Evolutionary conservation across 305 asterid genomes (phyloP).

Genomic region (Fraxinus sp.): DNA sequence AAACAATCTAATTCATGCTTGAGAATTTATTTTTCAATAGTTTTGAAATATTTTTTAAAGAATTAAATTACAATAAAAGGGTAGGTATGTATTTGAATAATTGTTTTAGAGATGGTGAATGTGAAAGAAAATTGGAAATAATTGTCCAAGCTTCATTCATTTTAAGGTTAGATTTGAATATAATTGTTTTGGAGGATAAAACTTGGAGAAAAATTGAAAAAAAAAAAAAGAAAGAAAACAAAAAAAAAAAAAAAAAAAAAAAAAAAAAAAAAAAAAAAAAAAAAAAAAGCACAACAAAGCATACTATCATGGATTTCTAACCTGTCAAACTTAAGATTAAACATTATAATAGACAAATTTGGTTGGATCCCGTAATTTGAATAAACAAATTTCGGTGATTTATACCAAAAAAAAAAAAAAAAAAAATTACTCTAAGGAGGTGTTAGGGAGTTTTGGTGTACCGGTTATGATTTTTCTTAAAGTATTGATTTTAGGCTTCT

Average conservation of each 20-base stretch:
- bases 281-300: neutral
- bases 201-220: neutral
- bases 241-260: too few species aligned
- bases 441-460: too few species aligned
- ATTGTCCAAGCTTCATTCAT: neutral
- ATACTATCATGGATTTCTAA: neutral
- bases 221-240: too few species aligned
- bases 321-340: neutral
- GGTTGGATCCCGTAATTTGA: neutral
- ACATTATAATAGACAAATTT: neutral
- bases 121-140: neutral
- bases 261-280: too few species aligned
- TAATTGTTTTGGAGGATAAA: neutral
- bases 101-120: neutral
- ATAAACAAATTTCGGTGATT: too few species aligned
- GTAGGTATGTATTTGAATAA: neutral
- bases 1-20: neutral
- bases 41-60: too few species aligned
- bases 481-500: too few species aligned
- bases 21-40: too few species aligned
- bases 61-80: neutral
- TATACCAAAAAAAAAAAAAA: too few species aligned
- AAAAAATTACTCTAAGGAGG: neutral
- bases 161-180: neutral
- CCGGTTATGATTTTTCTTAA: too few species aligned